Evolutionary conservation across 306 rosid genomes (phyloP), one percentile per base, ranked within the genome.

Genomic region (Dryas drummondii): DNA sequence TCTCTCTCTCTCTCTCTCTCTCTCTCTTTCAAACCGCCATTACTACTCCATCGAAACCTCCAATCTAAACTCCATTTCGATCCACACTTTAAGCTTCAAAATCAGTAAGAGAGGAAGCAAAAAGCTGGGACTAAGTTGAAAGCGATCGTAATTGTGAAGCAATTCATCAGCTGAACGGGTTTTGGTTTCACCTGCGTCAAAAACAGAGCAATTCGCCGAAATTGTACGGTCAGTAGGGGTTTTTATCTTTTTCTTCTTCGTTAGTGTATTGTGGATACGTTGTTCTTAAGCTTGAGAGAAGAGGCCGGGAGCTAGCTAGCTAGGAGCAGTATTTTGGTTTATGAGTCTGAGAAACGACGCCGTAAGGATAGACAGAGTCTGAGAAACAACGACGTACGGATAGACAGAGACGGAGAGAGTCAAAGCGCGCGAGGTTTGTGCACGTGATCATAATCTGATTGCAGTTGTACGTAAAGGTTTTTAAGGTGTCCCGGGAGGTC

Each of bases 391-490:
- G 46, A 9, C 49, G 68, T 9, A 15, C 44, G n/a, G 37, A 27
- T 27, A 27, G 37, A 27, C 5, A 7, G 17, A 13, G 47, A 32
- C 1, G 37, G 37, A 27, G 37, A 27, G 37, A 27, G 37, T 27
- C 37, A 27, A 27, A 27, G 37, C 37, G 37, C 37, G 37, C 37
- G 37, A 27, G 53, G 54, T 54, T 47, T 68, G 69, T 42, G 77
- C 80, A 82, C 82, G 87, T 80, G 82, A 70, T 27, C 37, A 2
- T 27, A 27, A 27, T 27, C 37, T 27, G 37, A 2, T 27, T 27
- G 37, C 37, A 27, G 37, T 27, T 27, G 37, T 19, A 19, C 22
- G 22, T 27, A 27, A 27, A 27, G 37, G 1, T 27, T 27, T 1
- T 27, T 27, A 27, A 27, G 37, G 37, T 27, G 37, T 27, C 37